Conservation (phyloP, 2,329 filamentous ascomycete species). For the Exophiala phaeomuriformis region DNA sequence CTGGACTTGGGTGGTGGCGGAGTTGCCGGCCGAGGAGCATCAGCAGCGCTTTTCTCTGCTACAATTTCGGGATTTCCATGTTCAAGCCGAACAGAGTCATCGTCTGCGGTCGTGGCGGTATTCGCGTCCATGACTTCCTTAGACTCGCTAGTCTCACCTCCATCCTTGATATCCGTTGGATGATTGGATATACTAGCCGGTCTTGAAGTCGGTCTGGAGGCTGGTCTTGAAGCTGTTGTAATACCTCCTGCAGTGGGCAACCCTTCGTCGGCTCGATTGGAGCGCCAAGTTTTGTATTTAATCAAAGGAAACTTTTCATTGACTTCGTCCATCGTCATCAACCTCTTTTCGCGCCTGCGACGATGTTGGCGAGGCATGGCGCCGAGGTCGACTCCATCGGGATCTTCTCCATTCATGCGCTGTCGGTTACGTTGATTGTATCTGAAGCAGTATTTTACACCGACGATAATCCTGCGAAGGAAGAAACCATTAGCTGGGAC, state of each 20-base stretch:
- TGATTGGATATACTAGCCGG: constrained; percentile 62
- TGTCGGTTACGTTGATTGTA: constrained; percentile 92
- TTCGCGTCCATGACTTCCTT: constrained; percentile 13
- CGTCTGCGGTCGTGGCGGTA: constrained; percentile 10
- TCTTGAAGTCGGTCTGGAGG: not conserved
- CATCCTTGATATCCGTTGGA: constrained; percentile 18
- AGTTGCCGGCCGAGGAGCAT: constrained; percentile 13
- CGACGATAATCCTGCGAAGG: constrained; percentile 83
- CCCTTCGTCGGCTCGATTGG: constrained; percentile 72
- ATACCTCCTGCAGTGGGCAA: constrained; percentile 79
- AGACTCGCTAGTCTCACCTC: constrained; percentile 8
- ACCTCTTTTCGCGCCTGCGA: constrained; percentile 86
- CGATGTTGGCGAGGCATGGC: constrained; percentile 79
- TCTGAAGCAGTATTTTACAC: constrained; percentile 97
- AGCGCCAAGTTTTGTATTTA: constrained; percentile 95
- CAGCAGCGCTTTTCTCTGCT: constrained; percentile 24
- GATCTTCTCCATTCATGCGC: constrained; percentile 66
- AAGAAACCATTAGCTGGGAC: constrained; percentile 2
- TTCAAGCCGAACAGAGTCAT: constrained; percentile 10
- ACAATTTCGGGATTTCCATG: constrained; percentile 16
- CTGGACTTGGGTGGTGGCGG: constrained; percentile 17
- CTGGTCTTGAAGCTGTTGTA: constrained; percentile 41
- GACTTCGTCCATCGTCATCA: constrained; percentile 99
- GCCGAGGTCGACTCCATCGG: constrained; percentile 81
- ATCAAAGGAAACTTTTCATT: constrained; percentile 93